Percentiles rank a stretch among this genome's conserved stretches.
Conservation (phyloP, 352 stramenopile species). For the Pelagophyceae sp. region DNA sequence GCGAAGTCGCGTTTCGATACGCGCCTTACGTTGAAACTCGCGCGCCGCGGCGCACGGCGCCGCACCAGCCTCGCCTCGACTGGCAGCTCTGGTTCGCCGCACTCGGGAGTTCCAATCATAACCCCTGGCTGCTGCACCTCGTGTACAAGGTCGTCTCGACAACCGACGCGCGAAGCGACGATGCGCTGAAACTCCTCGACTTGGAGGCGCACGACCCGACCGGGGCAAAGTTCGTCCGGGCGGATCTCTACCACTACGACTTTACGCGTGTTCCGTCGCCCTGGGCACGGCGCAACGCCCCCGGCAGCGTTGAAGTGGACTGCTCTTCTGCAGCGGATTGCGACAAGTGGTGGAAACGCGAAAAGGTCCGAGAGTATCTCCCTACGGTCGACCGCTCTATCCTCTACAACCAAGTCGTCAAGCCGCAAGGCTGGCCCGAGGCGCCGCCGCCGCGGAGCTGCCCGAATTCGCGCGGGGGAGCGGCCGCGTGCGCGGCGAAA, state of each 20-base stretch:
- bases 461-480: not conserved
- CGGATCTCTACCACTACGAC: constrained; percentile 69
- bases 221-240: constrained; percentile 46
- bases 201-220: constrained; percentile 36
- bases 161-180: not conserved
- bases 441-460: not conserved
- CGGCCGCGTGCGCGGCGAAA: not conserved
- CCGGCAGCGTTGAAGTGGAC: not conserved
- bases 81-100: constrained; percentile 87
- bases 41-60: constrained; percentile 39
- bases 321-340: not conserved
- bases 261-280: constrained; percentile 61
- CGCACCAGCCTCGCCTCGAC: constrained; percentile 64
- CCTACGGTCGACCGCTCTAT: constrained; percentile 24
- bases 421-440: not conserved
- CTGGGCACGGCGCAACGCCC: constrained; percentile 40
- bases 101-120: constrained; percentile 58
- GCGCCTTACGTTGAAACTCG: constrained; percentile 58
- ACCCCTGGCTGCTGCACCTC: constrained; percentile 72
- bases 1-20: constrained; percentile 65
- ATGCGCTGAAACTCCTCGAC: constrained; percentile 62
- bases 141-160: constrained; percentile 61
- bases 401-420: constrained; percentile 1
- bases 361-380: constrained; percentile 30
- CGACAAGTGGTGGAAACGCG: constrained; percentile 23